phyloP scores from a whole-genome alignment of 345 rosid species.

The Microthlaspi erraticum region DNA sequence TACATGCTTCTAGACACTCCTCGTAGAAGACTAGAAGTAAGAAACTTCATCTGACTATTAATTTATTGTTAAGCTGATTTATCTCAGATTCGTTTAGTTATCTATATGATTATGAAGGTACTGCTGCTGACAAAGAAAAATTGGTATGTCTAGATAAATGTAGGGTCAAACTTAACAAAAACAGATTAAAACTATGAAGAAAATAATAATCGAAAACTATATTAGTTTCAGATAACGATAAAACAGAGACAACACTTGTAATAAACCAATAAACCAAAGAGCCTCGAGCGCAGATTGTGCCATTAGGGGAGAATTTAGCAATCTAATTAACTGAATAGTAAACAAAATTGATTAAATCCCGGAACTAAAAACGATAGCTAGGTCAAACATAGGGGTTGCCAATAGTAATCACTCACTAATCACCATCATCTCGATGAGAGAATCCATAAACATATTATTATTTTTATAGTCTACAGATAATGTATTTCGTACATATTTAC shows the following conservation, averaged over 20 bases:
- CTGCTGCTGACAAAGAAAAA: neutral
- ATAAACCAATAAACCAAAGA: neutral
- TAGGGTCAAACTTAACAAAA: neutral
- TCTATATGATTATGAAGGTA: neutral
- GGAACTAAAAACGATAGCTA: neutral
- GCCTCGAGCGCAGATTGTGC: neutral
- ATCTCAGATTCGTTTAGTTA: neutral
- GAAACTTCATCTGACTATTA: neutral
- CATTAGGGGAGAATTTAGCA: neutral
- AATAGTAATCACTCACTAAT: constrained; percentile 17
- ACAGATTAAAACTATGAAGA: neutral
- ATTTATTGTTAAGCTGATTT: neutral
- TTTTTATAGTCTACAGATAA: constrained; percentile 14
- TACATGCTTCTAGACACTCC: neutral
- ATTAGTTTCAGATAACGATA: too few species aligned
- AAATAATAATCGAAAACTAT: neutral
- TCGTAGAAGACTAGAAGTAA: neutral
- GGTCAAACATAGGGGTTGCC: constrained; percentile 36
- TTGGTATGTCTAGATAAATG: neutral
- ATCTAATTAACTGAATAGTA: neutral
- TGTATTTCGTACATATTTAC: constrained; percentile 4
- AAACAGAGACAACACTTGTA: too few species aligned
- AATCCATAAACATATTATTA: constrained; percentile 18
- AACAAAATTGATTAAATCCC: neutral
- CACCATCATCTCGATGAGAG: constrained; percentile 23